These are phyloP conservation scores for Aureobasidium sp. DNA, from an alignment of 2,329 filamentous ascomycete genomes.

Conservation along the genomic window DNA sequence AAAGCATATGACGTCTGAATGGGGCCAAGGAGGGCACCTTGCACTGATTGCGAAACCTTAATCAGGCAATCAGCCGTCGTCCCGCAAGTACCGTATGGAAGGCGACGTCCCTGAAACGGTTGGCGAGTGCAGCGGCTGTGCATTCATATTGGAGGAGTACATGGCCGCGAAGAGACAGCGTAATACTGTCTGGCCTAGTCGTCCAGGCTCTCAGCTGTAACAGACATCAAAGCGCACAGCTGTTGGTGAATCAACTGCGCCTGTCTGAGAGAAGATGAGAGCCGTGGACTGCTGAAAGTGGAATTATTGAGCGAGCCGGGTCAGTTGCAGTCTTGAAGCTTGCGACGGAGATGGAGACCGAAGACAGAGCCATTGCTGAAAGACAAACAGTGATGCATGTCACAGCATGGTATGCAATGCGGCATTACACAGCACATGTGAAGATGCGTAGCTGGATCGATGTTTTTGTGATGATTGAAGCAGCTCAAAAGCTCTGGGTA, in stretches of 20 bases:
- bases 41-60: constrained; percentile 13
- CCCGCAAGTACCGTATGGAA: constrained; percentile 8
- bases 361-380: neutral
- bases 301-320: neutral
- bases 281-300: neutral
- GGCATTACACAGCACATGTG: neutral
- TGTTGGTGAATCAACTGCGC: neutral
- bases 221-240: neutral
- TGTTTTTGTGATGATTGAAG: neutral
- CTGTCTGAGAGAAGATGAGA: neutral
- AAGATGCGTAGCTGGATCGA: neutral
- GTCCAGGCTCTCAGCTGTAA: neutral
- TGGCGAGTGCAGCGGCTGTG: constrained; percentile 8
- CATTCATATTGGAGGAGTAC: constrained; percentile 13
- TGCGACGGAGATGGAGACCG: neutral
- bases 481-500: neutral
- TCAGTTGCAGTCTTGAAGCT: too few relatives aligned
- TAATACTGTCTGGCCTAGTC: neutral
- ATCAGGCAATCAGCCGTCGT: constrained; percentile 13
- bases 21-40: constrained; percentile 10
- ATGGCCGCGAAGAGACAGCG: constrained; percentile 5
- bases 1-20: constrained; percentile 5
- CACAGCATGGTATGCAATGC: neutral
- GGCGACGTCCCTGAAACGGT: constrained; percentile 14
- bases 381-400: neutral